Evolutionary conservation across 2,329 filamentous ascomycete genomes (phyloP).

Genomic region (Cyphellophora europaea): DNA sequence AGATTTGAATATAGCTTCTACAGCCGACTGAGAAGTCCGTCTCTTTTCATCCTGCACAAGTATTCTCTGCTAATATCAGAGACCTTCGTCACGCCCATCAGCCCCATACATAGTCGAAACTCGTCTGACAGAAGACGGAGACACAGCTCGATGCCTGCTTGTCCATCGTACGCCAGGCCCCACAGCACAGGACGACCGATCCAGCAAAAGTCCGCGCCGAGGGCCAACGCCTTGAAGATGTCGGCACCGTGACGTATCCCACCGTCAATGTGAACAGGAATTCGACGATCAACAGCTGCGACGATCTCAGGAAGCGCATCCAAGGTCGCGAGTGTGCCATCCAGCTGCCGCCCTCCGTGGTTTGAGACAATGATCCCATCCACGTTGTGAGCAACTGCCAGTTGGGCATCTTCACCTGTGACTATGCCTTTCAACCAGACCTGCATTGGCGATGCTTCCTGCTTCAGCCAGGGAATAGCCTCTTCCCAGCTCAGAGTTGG

Average conservation of each 20-base stretch:
- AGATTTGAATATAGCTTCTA: too few species aligned
- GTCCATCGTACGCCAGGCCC: conserved; percentile 41
- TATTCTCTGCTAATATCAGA: conserved; percentile 34
- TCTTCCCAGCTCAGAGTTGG: conserved; percentile 45
- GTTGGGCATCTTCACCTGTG: conserved; percentile 46
- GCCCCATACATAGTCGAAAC: conserved; percentile 39
- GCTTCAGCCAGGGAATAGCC: conserved; percentile 41
- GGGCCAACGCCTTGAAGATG: conserved; percentile 44
- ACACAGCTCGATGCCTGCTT: conserved; percentile 45
- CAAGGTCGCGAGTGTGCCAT: conserved; percentile 41
- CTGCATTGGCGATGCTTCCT: conserved; percentile 36
- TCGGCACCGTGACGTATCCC: conserved; percentile 46
- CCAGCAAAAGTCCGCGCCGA: conserved; percentile 46
- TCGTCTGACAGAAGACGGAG: conserved; percentile 42
- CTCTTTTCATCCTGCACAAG: too few species aligned
- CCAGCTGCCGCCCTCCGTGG: conserved; percentile 50
- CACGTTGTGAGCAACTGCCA: conserved; percentile 40
- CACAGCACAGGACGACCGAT: conserved; percentile 46
- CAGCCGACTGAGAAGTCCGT: too few species aligned
- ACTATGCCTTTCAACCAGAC: conserved; percentile 51
- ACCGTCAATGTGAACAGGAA: conserved; percentile 44
- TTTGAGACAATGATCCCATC: conserved; percentile 51
- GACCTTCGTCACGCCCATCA: conserved; percentile 36
- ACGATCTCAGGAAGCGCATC: conserved; percentile 39
- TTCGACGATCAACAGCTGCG: conserved; percentile 34